These are phyloP conservation scores for Polychaeton citri DNA, from an alignment of 2,329 filamentous ascomycete genomes.

Conservation along the genomic window DNA sequence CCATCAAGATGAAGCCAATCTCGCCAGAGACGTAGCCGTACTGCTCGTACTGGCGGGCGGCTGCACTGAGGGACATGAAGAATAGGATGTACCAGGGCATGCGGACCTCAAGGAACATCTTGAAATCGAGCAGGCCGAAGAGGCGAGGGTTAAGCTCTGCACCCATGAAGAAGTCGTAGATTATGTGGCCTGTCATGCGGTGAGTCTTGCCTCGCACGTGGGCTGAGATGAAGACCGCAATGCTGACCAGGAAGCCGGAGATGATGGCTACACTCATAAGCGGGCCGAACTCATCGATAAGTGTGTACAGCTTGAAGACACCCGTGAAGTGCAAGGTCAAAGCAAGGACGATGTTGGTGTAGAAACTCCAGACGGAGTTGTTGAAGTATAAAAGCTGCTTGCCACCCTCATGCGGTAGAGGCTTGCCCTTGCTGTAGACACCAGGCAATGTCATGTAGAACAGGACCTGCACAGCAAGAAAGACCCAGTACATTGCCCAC, in stretches of 20 bases:
- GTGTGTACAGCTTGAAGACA: slow-evolving; percentile 75
- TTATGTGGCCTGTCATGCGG: slow-evolving; percentile 71
- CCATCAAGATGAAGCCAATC: slow-evolving; percentile 71
- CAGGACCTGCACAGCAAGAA: slow-evolving; percentile 70
- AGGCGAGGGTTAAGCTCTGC: slow-evolving; percentile 77
- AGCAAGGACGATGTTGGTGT: slow-evolving; percentile 63
- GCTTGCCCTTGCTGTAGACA: slow-evolving; percentile 77
- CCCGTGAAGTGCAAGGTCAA: slow-evolving; percentile 67
- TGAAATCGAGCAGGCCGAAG: slow-evolving; percentile 65
- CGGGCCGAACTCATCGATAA: slow-evolving; percentile 91
- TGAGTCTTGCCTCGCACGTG: slow-evolving; percentile 68
- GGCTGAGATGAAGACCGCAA: slow-evolving; percentile 78
- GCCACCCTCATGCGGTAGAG: slow-evolving; percentile 66
- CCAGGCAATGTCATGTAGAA: slow-evolving; percentile 81
- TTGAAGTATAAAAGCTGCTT: slow-evolving; percentile 91
- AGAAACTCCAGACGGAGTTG: slow-evolving; percentile 77
- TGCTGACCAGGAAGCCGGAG: slow-evolving; percentile 71
- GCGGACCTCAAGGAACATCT: slow-evolving; percentile 92
- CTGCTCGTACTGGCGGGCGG: slow-evolving; percentile 67
- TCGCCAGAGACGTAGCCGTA: slow-evolving; percentile 83
- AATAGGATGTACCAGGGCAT: slow-evolving; percentile 88
- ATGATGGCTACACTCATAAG: slow-evolving; percentile 87
- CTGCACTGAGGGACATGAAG: slow-evolving; percentile 61
- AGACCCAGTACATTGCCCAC: slow-evolving; percentile 90
- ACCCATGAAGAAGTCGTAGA: slow-evolving; percentile 89